phyloP scores from a whole-genome alignment of 148 eudicot genomes.

The Chenopodium berlandieri region DNA sequence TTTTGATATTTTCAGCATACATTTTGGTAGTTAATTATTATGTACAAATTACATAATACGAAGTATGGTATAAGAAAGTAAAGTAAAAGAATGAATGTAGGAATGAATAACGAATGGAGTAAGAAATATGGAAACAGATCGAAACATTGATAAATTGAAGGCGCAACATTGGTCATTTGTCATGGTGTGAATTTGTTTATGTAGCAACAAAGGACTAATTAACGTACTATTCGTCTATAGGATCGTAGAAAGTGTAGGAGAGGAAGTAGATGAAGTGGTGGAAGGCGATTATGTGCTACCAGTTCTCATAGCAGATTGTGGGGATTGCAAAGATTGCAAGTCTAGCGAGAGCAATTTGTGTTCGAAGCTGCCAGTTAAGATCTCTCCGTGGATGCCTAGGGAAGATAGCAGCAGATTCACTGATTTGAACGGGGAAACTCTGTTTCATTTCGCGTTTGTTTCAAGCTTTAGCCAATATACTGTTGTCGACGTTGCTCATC shows the following conservation, averaged over 20 bases:
- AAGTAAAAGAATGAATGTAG: too few relatives aligned
- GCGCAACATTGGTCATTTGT: too few relatives aligned
- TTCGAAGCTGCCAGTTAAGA: conserved; percentile 48
- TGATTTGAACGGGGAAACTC: conserved; percentile 61
- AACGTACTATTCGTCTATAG: conserved; percentile 27
- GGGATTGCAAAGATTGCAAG: conserved; percentile 70
- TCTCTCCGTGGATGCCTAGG: conserved; percentile 71
- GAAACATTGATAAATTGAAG: too few relatives aligned
- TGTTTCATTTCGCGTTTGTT: conserved; percentile 59
- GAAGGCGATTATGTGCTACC: conserved; percentile 83
- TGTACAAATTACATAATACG: too few relatives aligned
- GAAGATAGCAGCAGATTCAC: conserved; percentile 86
- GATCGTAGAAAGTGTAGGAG: conserved; percentile 86
- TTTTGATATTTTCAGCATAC: too few relatives aligned
- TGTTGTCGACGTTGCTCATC: conserved; percentile 61
- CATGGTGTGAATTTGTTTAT: too few relatives aligned
- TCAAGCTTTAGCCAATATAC: conserved; percentile 89
- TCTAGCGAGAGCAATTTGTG: conserved; percentile 80
- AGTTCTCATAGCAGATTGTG: conserved; percentile 67
- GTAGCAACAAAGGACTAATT: background rate
- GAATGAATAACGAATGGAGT: too few relatives aligned
- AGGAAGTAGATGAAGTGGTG: conserved; percentile 51
- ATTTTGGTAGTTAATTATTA: too few relatives aligned
- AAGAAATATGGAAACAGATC: too few relatives aligned
- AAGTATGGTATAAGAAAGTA: too few relatives aligned